These are phyloP conservation scores for Pontederia crassipes DNA, from an alignment of 176 grass and related monocot genomes.

Conservation along the genomic window DNA sequence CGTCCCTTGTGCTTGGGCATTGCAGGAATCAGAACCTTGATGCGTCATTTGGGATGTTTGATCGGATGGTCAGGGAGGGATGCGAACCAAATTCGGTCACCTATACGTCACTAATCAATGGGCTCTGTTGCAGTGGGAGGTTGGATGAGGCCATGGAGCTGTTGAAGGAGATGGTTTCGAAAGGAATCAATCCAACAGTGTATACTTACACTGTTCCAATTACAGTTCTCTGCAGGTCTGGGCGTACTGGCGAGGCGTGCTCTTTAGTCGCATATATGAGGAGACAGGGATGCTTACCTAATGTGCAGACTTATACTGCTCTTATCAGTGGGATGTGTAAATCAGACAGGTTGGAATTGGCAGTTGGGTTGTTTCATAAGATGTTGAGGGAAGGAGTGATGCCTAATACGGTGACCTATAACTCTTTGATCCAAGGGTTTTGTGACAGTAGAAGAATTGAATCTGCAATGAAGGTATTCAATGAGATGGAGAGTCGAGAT, in stretches of 20 bases:
- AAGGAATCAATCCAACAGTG: conserved; percentile 25
- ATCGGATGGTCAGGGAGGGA: conserved; percentile 26
- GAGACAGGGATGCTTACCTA: conserved; percentile 24
- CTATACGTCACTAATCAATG: conserved; percentile 33
- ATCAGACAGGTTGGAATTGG: conserved; percentile 30
- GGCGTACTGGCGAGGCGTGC: conserved; percentile 31
- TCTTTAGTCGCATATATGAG: conserved; percentile 34
- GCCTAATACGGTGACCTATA: conserved; percentile 38
- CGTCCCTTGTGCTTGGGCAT: conserved; percentile 46
- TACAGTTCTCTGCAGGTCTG: conserved; percentile 23
- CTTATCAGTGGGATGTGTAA: conserved; percentile 38
- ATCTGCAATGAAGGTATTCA: conserved; percentile 29
- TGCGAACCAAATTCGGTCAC: conserved; percentile 36
- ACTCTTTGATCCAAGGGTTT: conserved; percentile 38
- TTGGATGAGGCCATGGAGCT: conserved; percentile 37
- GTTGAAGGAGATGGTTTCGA: conserved; percentile 29
- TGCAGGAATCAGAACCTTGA: conserved; percentile 33
- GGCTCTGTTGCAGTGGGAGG: conserved; percentile 17
- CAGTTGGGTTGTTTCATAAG: conserved; percentile 48
- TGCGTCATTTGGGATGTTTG: conserved; percentile 38
- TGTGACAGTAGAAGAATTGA: conserved; percentile 26
- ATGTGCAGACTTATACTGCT: conserved; percentile 39
- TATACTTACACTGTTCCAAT: conserved; percentile 29
- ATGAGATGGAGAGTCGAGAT: conserved; percentile 31
- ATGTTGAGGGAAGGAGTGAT: conserved; percentile 41